Percentiles rank a stretch among this genome's conserved stretches.
These are phyloP conservation scores for Kodamaea jinghongensis DNA, from an alignment of 805 yeast genomes.

Conservation along the genomic window DNA sequence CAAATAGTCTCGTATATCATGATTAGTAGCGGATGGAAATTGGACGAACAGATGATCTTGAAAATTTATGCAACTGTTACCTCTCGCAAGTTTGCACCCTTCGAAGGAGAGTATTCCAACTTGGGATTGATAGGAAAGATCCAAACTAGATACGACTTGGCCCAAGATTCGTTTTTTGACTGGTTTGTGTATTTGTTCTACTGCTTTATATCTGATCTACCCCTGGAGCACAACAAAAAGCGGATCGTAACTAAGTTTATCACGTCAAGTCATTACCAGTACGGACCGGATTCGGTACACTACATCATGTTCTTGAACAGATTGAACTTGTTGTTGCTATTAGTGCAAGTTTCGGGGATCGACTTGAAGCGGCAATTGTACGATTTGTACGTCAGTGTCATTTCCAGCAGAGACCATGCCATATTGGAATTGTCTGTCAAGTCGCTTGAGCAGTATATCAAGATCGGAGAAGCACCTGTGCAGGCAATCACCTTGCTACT, in stretches of 20 bases:
- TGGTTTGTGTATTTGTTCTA: constrained; percentile 36
- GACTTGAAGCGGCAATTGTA: constrained; percentile 30
- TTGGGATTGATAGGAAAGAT: constrained; percentile 24
- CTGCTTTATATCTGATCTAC: constrained; percentile 28
- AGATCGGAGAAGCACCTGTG: not conserved
- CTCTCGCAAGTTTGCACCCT: constrained; percentile 33
- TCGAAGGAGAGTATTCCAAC: constrained; percentile 29
- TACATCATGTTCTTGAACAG: constrained; percentile 36
- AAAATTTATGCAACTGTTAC: constrained; percentile 31
- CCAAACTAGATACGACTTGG: constrained; percentile 26
- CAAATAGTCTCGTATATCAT: constrained; percentile 27
- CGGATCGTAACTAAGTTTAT: constrained; percentile 35
- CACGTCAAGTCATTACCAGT: constrained; percentile 36
- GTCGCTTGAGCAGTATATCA: constrained; percentile 1
- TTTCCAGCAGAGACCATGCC: constrained; percentile 9
- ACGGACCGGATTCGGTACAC: constrained; percentile 24
- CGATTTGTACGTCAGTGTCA: constrained; percentile 24
- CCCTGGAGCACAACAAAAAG: constrained; percentile 18
- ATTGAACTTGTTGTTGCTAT: constrained; percentile 32
- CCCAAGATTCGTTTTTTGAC: constrained; percentile 30
- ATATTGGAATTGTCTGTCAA: constrained; percentile 4
- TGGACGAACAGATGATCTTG: constrained; percentile 33
- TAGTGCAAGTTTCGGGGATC: constrained; percentile 33
- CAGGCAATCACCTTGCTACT: not conserved
- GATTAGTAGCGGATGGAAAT: constrained; percentile 27